phyloP scores from a whole-genome alignment of 1,284 basidiomycete genomes.

The Cutaneotrichosporon sp. region DNA sequence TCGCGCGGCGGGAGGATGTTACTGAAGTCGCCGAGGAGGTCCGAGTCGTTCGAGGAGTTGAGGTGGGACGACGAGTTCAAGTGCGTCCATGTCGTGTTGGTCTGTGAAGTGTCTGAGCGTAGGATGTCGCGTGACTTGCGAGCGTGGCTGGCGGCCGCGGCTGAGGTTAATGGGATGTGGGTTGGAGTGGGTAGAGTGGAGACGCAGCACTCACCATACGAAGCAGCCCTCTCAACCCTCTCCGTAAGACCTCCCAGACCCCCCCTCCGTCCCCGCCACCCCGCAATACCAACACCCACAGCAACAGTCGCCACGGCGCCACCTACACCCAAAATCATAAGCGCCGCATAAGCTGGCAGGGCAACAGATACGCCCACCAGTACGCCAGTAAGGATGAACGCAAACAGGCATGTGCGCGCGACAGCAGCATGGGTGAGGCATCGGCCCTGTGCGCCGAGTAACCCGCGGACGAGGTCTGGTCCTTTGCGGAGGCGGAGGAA shows the following conservation, averaged over 20 bases:
- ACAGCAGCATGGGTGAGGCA: background rate
- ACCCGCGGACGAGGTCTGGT: background rate
- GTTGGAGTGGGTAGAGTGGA: background rate
- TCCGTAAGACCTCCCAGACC: background rate
- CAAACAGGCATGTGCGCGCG: background rate
- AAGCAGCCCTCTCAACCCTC: conserved; percentile 1
- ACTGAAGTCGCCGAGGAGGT: background rate
- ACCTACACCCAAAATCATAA: background rate
- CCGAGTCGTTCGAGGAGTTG: background rate
- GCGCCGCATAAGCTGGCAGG: background rate
- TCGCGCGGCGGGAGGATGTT: conserved; percentile 3
- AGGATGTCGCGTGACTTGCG: conserved; percentile 1
- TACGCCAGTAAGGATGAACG: background rate
- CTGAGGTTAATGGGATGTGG: background rate
- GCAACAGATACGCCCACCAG: background rate
- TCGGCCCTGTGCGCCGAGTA: background rate
- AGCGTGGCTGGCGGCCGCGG: background rate
- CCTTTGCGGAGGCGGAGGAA: background rate
- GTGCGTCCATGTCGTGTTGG: background rate
- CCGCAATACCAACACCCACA: background rate
- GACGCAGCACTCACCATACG: background rate
- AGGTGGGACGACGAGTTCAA: background rate
- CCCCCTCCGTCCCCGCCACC: background rate
- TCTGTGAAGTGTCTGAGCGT: background rate
- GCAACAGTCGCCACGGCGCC: background rate